phyloP scores from a whole-genome alignment of 148 eudicot genomes.

The Agrostemma githago region DNA sequence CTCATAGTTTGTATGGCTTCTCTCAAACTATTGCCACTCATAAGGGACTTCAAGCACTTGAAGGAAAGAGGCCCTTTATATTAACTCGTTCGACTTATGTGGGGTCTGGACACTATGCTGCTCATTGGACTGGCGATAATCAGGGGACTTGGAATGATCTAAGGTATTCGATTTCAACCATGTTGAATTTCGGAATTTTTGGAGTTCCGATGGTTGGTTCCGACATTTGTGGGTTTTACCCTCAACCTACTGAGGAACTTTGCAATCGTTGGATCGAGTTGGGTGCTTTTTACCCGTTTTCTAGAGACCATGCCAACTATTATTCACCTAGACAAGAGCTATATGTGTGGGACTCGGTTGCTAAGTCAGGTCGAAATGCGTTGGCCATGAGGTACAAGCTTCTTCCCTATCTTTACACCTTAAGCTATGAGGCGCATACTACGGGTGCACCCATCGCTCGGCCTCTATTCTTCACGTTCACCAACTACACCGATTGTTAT shows the following conservation, averaged over 20 bases:
- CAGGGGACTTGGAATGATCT: constrained; percentile 80
- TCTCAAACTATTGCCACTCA: constrained; percentile 84
- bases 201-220: constrained; percentile 98
- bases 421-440: constrained; percentile 80
- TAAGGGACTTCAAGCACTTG: constrained; percentile 60
- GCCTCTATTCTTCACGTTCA: constrained; percentile 81
- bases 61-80: constrained; percentile 90
- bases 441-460: constrained; percentile 89
- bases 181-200: constrained; percentile 84
- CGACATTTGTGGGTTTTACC: constrained; percentile 94
- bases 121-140: constrained; percentile 98
- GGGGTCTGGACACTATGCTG: constrained; percentile 84
- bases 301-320: constrained; percentile 92
- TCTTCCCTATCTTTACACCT: constrained; percentile 79
- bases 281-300: constrained; percentile 95
- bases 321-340: constrained; percentile 93
- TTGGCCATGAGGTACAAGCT: constrained; percentile 91
- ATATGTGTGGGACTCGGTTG: constrained; percentile 87
- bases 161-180: constrained; percentile 75
- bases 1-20: constrained; percentile 88
- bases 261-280: constrained; percentile 97
- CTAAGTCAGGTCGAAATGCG: constrained; percentile 85
- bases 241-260: constrained; percentile 84
- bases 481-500: constrained; percentile 51
- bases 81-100: constrained; percentile 80